Evolutionary conservation across 139 green algal species (phyloP), one percentile per base, ranked within the genome.

Genomic region (Tetratostichococcus sp.): DNA sequence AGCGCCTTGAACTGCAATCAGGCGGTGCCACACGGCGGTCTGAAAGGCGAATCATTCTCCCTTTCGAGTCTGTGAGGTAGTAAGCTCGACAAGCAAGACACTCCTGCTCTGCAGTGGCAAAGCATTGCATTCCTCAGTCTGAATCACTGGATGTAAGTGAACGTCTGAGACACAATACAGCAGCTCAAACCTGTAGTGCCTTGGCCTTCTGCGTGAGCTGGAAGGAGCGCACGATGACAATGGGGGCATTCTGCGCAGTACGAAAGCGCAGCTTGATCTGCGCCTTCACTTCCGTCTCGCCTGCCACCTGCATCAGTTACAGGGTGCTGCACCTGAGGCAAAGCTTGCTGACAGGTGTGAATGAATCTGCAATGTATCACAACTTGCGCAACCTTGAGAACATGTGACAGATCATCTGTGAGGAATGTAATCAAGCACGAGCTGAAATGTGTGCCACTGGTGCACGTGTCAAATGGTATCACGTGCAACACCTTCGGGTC

Each of bases 231-330:
- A 93, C 88, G 32, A 95, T 83, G 21, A 98, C 87, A 22, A 98
- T 80, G 26, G 89, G 85, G 71, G 90, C 81, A 21, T 84, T 81
- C 6, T 68, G 79, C 25, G 75, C 75, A 4, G 85, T 95, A 1
- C 67, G 72, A 78, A 98, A 93, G 17, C 92, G 84, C 73, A 99
- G 84, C 84, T 97, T 97, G 85, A 99, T 98, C 81, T 97, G 94
- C 1, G 87, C 96, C 75, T 98, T 98, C 16, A 97, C 90, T 78
- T 99, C 96, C 1, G 85, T 92, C 75, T 97, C 91, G 5, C 92
- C 89, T 16, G 93, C 89, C 16, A 97, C 83, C 90, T 95, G 83
- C 0, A 30, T n/a, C n/a, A n/a, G n/a, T n/a, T n/a, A n/a, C n/a
- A n/a, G n/a, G n/a, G n/a, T n/a, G n/a, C n/a, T n/a, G n/a, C n/a